Base-by-base conservation (phyloP, 176 grass and related monocot species). In the Eleusine indica region DNA sequence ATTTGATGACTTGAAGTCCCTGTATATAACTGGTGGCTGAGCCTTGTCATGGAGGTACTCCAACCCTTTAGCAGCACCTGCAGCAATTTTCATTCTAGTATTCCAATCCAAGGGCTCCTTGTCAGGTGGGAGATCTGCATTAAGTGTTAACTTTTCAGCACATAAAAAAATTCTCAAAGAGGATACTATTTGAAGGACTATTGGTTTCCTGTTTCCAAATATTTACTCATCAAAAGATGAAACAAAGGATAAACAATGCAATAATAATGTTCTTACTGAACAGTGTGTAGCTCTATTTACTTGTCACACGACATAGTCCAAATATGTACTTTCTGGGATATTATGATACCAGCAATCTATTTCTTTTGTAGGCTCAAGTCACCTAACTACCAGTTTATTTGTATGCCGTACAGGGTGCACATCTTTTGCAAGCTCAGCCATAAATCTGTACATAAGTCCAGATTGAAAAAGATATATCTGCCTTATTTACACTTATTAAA, bases 1-100 rank as follows among this genome's bases (percentile, higher is more conserved):
- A 82, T 97, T 97, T 61, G 94, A 92, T 60, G 94, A 94, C 83
- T 97, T 97, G 73, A 97, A 97, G 58, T 97, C 94, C 79, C 94
- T 91, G 77, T 94, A 97, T 52, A 97, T 97, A 68, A 97, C 94
- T 70, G 92, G 94, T 54, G 92, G 94, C 37, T 80, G 75, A 25
- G 94, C 94, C 74, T 88, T 88, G 82, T 94, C 88, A 86, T 97
- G 94, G 29, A 97, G 92, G 66, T 97, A 97, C 84, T 97, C 92
- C 86, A 97, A 83, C 43, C 94, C 94, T 84, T 92, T 92, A 72
- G 94, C 92, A 77, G 92, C 94, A 76, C 94, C 92, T 48, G 94
- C 94, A 62, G 94, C 92, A 9, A 97, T 94, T 87, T 92, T 97
- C 94, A 97, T 97, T 83, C 94, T 89, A 65, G 88, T 97, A 46